Evolutionary conservation across 2,329 filamentous ascomycete species (phyloP).

Genomic region (Colletotrichum endophyticum): DNA sequence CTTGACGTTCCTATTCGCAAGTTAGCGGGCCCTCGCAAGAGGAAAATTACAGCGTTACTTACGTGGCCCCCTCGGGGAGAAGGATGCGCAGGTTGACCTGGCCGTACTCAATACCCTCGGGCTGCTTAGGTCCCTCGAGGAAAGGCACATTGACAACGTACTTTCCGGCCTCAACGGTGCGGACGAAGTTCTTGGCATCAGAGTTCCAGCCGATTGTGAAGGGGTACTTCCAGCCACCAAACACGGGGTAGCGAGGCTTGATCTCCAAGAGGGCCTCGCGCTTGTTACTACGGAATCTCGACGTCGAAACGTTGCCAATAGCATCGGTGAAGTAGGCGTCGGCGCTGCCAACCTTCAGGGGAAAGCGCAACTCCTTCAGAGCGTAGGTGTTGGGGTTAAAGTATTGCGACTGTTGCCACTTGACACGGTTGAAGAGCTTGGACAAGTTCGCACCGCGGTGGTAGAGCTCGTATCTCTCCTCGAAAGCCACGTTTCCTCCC

Average conservation of each 20-base stretch:
- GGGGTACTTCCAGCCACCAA: conserved; percentile 97
- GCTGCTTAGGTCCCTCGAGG: conserved; percentile 86
- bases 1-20: conserved; percentile 74
- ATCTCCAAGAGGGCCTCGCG: conserved; percentile 86
- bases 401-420: conserved; percentile 76
- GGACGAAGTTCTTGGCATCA: conserved; percentile 77
- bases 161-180: conserved; percentile 61
- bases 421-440: conserved; percentile 75
- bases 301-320: conserved; percentile 97
- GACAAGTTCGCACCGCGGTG: conserved; percentile 85
- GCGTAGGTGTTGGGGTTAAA: conserved; percentile 80
- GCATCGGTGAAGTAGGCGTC: conserved; percentile 96
- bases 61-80: conserved; percentile 89
- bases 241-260: conserved; percentile 94
- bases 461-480: conserved; percentile 88
- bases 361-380: conserved; percentile 81
- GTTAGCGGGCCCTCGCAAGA: conserved; percentile 26
- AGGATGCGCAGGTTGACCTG: conserved; percentile 81
- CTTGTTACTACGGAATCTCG: conserved; percentile 78
- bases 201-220: conserved; percentile 98
- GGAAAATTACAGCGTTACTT: conserved; percentile 42
- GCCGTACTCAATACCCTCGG: conserved; percentile 86
- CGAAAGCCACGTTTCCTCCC: conserved; percentile 94
- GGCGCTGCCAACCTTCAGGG: conserved; percentile 77
- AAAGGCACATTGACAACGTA: conserved; percentile 92